phyloP scores from a whole-genome alignment of 345 rosid genomes.

The Sisymbrium irio region DNA sequence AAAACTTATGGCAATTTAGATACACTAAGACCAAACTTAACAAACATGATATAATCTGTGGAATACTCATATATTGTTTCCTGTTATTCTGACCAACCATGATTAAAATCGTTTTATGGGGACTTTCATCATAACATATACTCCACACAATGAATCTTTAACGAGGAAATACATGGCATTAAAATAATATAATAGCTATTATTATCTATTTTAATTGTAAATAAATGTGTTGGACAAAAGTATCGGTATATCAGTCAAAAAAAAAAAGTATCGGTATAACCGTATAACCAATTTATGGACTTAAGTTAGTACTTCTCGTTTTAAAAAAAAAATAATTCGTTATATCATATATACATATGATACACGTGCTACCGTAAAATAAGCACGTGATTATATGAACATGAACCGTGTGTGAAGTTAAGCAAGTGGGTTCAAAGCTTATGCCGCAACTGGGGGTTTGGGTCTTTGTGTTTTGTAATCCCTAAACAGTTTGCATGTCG shows the following conservation, averaged over 20 bases:
- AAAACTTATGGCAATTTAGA: not conserved
- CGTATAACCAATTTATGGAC: too few species aligned
- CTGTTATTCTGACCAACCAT: not conserved
- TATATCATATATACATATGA: not conserved
- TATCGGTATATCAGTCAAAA: too few species aligned
- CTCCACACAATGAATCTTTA: not conserved
- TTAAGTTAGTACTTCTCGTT: too few species aligned
- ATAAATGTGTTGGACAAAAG: not conserved
- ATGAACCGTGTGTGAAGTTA: not conserved
- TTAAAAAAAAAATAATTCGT: too few species aligned
- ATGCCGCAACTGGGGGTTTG: not conserved
- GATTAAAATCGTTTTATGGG: not conserved
- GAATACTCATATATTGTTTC: not conserved
- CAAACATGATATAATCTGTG: not conserved
- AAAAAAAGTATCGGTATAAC: too few species aligned
- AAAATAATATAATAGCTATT: too few species aligned
- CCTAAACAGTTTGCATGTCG: constrained; percentile 11
- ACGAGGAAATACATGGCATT: not conserved
- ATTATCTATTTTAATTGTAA: too few species aligned
- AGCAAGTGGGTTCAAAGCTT: not conserved
- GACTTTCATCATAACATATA: too few species aligned
- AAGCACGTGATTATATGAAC: constrained; percentile 2
- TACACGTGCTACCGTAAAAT: not conserved
- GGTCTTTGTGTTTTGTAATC: not conserved
- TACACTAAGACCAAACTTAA: not conserved